Evolutionary conservation across 306 rosid species (phyloP), one percentile per base, ranked within the genome.

Genomic region (Glycyrrhiza uralensis): DNA sequence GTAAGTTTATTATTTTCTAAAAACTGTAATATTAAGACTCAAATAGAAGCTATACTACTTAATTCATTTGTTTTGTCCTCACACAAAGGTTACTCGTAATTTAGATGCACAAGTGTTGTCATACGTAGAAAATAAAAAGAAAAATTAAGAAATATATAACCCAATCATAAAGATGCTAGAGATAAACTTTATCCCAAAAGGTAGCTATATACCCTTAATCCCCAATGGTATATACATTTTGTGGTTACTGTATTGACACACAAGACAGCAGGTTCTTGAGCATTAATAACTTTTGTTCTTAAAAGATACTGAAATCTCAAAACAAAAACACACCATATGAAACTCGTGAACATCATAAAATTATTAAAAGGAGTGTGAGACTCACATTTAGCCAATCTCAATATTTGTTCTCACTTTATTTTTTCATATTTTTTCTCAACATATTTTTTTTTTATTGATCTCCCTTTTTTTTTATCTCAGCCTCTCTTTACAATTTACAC

Each of bases 301-400:
- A 13, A 35, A 54, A 52, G 26, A 19, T 42, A 44, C 22, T 11
- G 19, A 20, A 71, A 71, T 55, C 32, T 77, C 49, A 39, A 13
- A 13, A 69, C 41, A 35, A 13, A 41, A 15, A 26, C 54, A 11
- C 26, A 50, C 35, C 47, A 6, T 35, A 54, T 63, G 56, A 73
- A 58, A 58, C 83, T 28, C 83, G 83, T 79, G 83, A 72, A 36
- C 57, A 72, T 56, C 20, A 35, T 44, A 18, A 45, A 47, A n/a
- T n/a, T n/a, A n/a, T n/a, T n/a, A n/a, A 78, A 63, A 29, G 52
- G 8, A 60, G 9, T 26, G n/a, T 18, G 5, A 22, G 32, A 66
- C 45, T 33, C 62, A 33, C 28, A 56, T n/a, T 14, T 3, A 12
- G 3, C n/a, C n/a, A n/a, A n/a, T 46, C 14, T 36, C 7, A 35